Evolutionary conservation across 257 asterid species (phyloP), one percentile per base, ranked within the genome.

Genomic region (Henckelia pumila): DNA sequence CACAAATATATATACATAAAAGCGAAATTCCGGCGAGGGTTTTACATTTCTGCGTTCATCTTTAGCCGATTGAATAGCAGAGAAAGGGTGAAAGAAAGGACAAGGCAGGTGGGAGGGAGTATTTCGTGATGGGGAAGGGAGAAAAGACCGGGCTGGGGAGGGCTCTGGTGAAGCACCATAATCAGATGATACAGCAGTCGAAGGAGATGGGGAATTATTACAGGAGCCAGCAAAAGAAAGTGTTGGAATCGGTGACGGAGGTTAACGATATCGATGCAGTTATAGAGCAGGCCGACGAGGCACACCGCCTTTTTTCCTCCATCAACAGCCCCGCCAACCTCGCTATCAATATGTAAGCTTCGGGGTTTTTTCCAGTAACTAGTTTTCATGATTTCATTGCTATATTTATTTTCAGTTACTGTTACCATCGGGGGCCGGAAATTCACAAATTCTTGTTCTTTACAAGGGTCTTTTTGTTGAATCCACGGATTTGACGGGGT

Each of bases 191-290:
- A 19, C 85, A 80, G 72, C 84, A 86, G 73, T 70, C 89, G 47
- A 86, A 85, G 47, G 99, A 86, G 81, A 94, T 87, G 63, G 99
- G 99, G 7, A 75, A 40, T 28, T 61, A 64, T 47, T 91, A 88
- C 79, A 67, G 90, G 66, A 83, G 64, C 80, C 95, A 86, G 69
- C 80, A 86, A 21, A 91, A 87, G 84, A 93, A 88, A 71, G 84
- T 94, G 52, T 85, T 94, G 8, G 97, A 94, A 76, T 94, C 99
- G 64, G 95, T 94, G 32, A 94, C 97, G 58, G 97, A 94, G 64
- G 81, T 94, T 9, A 88, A 73, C 76, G 97, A 94, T 68, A 83
- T 94, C 59, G 97, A 94, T 37, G 96, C 99, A 55, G 86, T 94
- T 10, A 87, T 94, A 24, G 91, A 91, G 66, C 95, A 88, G 67